Evolutionary conservation across 1,284 basidiomycete genomes (phyloP).

Genomic region (Fomitopsis schrenkii): DNA sequence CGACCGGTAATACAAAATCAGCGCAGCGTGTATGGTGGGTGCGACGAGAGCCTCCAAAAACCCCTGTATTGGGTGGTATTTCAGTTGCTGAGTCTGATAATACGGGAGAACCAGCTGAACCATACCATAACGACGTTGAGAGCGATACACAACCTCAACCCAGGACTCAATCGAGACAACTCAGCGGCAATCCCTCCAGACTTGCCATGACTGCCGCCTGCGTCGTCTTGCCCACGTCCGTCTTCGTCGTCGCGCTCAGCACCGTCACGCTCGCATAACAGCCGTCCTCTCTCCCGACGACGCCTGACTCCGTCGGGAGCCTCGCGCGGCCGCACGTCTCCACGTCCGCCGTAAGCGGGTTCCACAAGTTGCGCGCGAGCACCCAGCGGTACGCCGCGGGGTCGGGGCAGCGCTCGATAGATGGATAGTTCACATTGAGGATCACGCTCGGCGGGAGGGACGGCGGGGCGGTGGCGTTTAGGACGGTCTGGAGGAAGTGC

Average conservation of each 20-base stretch:
- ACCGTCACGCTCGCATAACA: constrained; percentile 47
- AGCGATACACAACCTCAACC: no score
- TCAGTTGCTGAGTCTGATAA: no score
- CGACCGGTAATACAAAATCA: no score
- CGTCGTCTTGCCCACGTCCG: constrained; percentile 36
- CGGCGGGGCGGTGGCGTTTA: constrained; percentile 20
- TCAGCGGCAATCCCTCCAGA: constrained; percentile 15
- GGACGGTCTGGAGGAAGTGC: constrained; percentile 35
- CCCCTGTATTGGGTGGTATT: no score
- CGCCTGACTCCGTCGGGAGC: constrained; percentile 38
- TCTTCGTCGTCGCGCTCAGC: constrained; percentile 38
- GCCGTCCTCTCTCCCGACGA: constrained; percentile 26
- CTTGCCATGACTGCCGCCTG: constrained; percentile 37
- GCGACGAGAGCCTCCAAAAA: no score
- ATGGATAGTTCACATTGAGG: constrained; percentile 51
- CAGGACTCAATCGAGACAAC: constrained; percentile 3
- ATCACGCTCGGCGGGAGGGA: constrained; percentile 39
- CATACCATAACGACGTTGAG: no score
- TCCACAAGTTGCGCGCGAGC: constrained; percentile 36
- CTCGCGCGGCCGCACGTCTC: constrained; percentile 37
- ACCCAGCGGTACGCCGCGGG: constrained; percentile 40
- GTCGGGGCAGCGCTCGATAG: constrained; percentile 34
- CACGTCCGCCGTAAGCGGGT: constrained; percentile 34
- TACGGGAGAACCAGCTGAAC: no score
- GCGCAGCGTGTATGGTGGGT: no score